These are phyloP conservation scores for Delonix regia DNA, from an alignment of 306 rosid species.

Conservation along the genomic window DNA sequence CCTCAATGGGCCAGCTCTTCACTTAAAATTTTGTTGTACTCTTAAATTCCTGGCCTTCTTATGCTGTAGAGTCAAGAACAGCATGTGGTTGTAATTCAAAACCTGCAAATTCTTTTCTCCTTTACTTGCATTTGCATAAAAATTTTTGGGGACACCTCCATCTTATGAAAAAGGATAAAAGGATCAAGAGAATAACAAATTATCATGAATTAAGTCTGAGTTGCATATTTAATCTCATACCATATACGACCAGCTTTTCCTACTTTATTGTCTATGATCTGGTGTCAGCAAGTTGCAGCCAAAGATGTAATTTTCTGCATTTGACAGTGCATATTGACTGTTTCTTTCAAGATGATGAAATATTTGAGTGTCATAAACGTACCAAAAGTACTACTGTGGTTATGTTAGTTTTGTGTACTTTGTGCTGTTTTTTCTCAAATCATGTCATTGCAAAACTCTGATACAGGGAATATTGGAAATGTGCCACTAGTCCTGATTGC, in stretches of 20 bases:
- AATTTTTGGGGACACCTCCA: not conserved
- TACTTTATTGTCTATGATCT: not conserved
- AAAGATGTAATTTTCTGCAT: not conserved
- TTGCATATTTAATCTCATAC: not conserved
- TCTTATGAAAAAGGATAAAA: not conserved
- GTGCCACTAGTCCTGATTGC: constrained; percentile 94
- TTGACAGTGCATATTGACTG: not conserved
- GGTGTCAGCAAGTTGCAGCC: not conserved
- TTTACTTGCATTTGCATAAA: not conserved
- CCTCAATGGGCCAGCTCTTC: not conserved
- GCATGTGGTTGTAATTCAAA: not conserved
- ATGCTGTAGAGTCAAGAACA: not conserved
- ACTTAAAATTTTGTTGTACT: not conserved
- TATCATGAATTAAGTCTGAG: not conserved
- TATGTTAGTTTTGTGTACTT: constrained; percentile 14
- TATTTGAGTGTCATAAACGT: not conserved
- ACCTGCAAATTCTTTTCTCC: not conserved
- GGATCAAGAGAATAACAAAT: not conserved
- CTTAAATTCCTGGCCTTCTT: not conserved
- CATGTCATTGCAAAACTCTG: constrained; percentile 20
- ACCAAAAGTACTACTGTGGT: not conserved
- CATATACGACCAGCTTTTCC: not conserved
- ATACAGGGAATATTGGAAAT: constrained; percentile 94
- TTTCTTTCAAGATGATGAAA: not conserved
- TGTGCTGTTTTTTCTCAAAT: constrained; percentile 27